phyloP scores from a whole-genome alignment of 1,139 yeast species.

The Geotrichum aggregatum region DNA sequence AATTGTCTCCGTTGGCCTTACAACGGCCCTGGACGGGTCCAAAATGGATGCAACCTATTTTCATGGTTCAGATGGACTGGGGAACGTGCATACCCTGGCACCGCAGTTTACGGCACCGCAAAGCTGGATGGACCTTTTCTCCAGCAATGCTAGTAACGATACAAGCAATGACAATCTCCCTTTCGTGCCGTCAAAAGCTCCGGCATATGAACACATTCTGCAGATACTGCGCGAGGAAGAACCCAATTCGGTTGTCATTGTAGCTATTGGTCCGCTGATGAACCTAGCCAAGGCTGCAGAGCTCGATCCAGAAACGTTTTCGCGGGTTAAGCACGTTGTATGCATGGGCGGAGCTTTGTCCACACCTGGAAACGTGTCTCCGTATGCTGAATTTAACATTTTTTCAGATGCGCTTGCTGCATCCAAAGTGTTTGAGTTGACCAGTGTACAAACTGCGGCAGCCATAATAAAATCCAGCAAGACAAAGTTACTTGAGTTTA shows the following conservation, averaged over 20 bases:
- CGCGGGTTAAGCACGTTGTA: constrained; percentile 38
- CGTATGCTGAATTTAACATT: constrained; percentile 44
- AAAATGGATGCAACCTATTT: constrained; percentile 41
- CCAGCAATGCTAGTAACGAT: background rate
- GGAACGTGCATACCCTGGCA: constrained; percentile 38
- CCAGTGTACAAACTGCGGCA: constrained; percentile 30
- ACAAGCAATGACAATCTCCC: constrained; percentile 27
- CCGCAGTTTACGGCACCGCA: constrained; percentile 39
- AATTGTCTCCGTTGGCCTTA: no score
- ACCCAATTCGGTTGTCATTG: constrained; percentile 38
- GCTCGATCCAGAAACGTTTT: constrained; percentile 38
- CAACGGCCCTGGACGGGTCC: constrained; percentile 35
- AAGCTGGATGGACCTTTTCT: constrained; percentile 33
- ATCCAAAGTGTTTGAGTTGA: constrained; percentile 38
- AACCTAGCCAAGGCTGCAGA: constrained; percentile 43
- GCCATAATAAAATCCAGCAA: no score
- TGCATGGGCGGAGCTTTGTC: constrained; percentile 43
- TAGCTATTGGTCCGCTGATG: constrained; percentile 43
- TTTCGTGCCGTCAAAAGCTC: constrained; percentile 34
- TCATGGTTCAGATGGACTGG: constrained; percentile 43
- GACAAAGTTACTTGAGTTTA: constrained; percentile 34
- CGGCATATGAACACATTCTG: constrained; percentile 39
- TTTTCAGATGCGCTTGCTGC: constrained; percentile 44
- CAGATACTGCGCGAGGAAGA: constrained; percentile 37
- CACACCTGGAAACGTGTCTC: constrained; percentile 42